These are phyloP conservation scores for Rubus idaeus DNA, from an alignment of 306 rosid species.

Conservation along the genomic window DNA sequence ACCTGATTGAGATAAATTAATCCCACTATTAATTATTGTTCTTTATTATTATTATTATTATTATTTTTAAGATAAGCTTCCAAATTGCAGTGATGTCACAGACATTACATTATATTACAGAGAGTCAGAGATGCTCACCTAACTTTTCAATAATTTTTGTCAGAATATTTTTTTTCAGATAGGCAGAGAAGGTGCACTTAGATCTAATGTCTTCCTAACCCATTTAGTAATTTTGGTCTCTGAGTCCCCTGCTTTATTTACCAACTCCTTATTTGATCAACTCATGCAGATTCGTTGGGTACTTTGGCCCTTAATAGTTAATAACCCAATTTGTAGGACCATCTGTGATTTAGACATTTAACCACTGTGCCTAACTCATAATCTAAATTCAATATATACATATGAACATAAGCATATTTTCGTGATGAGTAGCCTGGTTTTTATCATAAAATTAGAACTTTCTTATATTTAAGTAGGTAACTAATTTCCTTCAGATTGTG, in stretches of 20 bases:
- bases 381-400: neutral
- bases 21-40: conserved; percentile 16
- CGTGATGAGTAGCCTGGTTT: neutral
- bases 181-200: neutral
- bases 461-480: too few species aligned
- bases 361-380: neutral
- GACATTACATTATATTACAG: conserved; percentile 15
- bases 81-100: conserved; percentile 15
- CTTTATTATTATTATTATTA: neutral
- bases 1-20: conserved; percentile 28
- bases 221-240: conserved; percentile 30
- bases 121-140: conserved; percentile 13
- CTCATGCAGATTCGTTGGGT: neutral
- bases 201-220: conserved; percentile 42
- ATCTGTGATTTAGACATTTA: neutral
- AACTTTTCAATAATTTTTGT: conserved; percentile 3
- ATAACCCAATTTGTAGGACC: neutral
- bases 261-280: conserved; percentile 3
- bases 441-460: neutral
- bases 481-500: neutral
- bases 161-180: conserved; percentile 21
- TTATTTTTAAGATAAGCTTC: neutral
- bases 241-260: conserved; percentile 13
- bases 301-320: neutral
- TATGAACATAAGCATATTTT: neutral